Evolutionary conservation across 2,329 filamentous ascomycete species (phyloP), one percentile per base, ranked within the genome.

Genomic region (Zymoseptoria pseudotritici): DNA sequence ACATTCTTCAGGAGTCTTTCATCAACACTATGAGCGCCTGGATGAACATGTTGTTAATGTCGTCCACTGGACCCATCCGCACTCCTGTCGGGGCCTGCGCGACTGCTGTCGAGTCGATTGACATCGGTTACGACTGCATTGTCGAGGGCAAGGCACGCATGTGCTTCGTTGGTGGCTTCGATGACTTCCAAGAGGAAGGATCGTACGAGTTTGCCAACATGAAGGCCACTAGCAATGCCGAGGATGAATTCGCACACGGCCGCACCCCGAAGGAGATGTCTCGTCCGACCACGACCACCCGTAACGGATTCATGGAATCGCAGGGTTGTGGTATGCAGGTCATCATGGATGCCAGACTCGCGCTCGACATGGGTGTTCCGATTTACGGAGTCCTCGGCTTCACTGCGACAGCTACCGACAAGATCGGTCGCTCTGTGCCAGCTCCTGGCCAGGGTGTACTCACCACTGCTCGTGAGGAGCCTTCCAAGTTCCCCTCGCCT

Each of bases 191-290:
- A 72, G 94, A 99, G 79, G 94, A 99, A 79, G 95, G 94, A 56
- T 99, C 94, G 1, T 99, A 97, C 73, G 94, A 99, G 77, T 99
- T 99, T 75, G 94, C 94, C 81, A 99, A 99, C 82, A 99, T 99
- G 94, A 96, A 96, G 79, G 94, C 94, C 61, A 99, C 94, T 58
- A 97, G 92, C 83, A 99, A 97, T 73, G 92, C 93, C 24, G 89
- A 97, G 63, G 92, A 97, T 68, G 95, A 99, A 76, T 90, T 99
- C 69, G 91, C 87, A 9, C 94, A 97, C 71, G 94, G 94, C 54
- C 90, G 94, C 66, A 97, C 94, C 55, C 93, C 94, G 11, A 86
- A 87, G 76, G 94, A 99, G 78, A 99, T 99, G 94, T 99, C 95
- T 31, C 88, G 94, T 63, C 94, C 94, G 4, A 95, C 92, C 4